Percentiles rank a stretch among this genome's conserved stretches.
Conservation (phyloP, 2,329 filamentous ascomycete genomes). For the Westerdykella ornata region DNA sequence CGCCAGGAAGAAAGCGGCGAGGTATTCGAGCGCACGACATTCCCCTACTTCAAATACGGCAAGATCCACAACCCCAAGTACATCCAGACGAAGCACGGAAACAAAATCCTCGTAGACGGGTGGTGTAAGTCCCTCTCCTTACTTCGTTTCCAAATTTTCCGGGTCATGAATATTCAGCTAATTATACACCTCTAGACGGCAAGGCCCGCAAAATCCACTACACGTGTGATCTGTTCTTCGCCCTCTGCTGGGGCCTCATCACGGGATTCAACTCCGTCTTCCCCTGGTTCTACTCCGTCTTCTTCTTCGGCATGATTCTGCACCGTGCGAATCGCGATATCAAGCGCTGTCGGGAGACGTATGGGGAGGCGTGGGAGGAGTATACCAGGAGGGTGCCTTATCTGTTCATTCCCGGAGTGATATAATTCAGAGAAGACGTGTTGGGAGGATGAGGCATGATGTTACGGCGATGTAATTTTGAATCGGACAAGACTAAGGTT, state of each 20-base stretch:
- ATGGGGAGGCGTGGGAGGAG: slow-evolving; percentile 74
- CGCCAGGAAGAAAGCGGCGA: slow-evolving; percentile 71
- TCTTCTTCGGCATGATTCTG: slow-evolving; percentile 73
- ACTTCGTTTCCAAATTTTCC: neutral
- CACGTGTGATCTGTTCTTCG: slow-evolving; percentile 72
- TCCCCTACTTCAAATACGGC: slow-evolving; percentile 88
- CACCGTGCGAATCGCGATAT: slow-evolving; percentile 73
- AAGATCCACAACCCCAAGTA: slow-evolving; percentile 72
- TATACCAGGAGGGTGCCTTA: slow-evolving; percentile 77
- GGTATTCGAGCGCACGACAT: slow-evolving; percentile 62
- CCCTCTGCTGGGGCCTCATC: slow-evolving; percentile 70
- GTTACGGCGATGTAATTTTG: neutral
- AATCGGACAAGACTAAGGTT: neutral
- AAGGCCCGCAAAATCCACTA: slow-evolving; percentile 76
- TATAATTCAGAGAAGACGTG: neutral
- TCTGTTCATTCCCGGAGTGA: slow-evolving; percentile 63
- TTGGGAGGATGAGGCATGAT: no score
- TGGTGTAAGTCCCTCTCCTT: slow-evolving; percentile 50
- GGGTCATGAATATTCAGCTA: neutral
- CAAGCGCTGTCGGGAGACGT: slow-evolving; percentile 66
- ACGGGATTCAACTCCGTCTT: slow-evolving; percentile 75
- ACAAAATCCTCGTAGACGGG: slow-evolving; percentile 73
- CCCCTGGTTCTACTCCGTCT: slow-evolving; percentile 83
- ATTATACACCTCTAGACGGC: slow-evolving; percentile 46
- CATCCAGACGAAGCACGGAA: slow-evolving; percentile 65